phyloP scores from a whole-genome alignment of 331 rosid genomes.

The Quercus lobata region DNA sequence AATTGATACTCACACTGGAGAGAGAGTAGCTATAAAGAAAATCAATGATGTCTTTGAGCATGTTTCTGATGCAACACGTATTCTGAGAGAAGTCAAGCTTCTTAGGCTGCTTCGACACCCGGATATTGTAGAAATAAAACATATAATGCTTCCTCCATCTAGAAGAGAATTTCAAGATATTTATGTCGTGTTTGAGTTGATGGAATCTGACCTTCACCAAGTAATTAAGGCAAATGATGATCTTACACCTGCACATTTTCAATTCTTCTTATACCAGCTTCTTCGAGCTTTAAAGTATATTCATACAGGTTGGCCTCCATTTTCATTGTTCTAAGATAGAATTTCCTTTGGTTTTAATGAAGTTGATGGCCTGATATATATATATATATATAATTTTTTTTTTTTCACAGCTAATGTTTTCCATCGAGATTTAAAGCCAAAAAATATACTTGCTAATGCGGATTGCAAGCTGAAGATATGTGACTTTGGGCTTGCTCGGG shows the following conservation, averaged over 20 bases:
- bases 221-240: slow-evolving; percentile 60
- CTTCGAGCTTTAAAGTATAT: slow-evolving; percentile 67
- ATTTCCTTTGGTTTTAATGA: background rate
- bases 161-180: slow-evolving; percentile 63
- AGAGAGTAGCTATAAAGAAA: slow-evolving; percentile 69
- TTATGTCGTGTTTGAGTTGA: slow-evolving; percentile 66
- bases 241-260: slow-evolving; percentile 60
- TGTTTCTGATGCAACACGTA: slow-evolving; percentile 62
- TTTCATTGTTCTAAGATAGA: background rate
- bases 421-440: slow-evolving; percentile 71
- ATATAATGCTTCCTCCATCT: slow-evolving; percentile 65
- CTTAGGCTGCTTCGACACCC: slow-evolving; percentile 62
- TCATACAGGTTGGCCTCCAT: slow-evolving; percentile 48
- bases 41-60: slow-evolving; percentile 62
- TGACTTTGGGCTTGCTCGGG: slow-evolving; percentile 80
- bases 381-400: background rate
- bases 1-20: slow-evolving; percentile 58
- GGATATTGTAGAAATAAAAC: slow-evolving; percentile 67
- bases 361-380: slow-evolving; percentile 6
- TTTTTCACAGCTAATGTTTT: slow-evolving; percentile 53
- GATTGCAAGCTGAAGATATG: slow-evolving; percentile 75
- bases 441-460: slow-evolving; percentile 73
- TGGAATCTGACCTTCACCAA: slow-evolving; percentile 71
- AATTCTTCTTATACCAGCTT: slow-evolving; percentile 67
- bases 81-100: slow-evolving; percentile 62